These are phyloP conservation scores for Schizosaccharomyces octosporus DNA, from an alignment of 805 yeast genomes.

Conservation along the genomic window DNA sequence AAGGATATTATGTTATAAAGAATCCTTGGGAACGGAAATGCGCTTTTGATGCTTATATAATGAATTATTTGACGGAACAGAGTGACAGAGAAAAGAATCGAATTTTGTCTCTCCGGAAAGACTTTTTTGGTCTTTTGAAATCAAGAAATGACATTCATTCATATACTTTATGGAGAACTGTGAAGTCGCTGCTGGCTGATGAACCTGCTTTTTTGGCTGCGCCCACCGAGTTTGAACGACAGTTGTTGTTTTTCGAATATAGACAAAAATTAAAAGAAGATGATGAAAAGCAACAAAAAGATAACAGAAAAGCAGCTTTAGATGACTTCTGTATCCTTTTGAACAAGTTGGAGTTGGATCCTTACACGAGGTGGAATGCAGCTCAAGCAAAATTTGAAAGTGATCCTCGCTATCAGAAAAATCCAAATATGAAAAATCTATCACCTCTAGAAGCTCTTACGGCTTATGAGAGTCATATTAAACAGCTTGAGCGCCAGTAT, in stretches of 20 bases:
- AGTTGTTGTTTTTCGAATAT: background rate
- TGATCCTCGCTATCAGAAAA: constrained; percentile 8
- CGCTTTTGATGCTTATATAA: constrained; percentile 38
- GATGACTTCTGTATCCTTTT: constrained; percentile 6
- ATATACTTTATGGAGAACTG: constrained; percentile 8
- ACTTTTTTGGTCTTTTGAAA: constrained; percentile 18
- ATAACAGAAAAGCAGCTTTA: constrained; percentile 9
- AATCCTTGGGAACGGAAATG: constrained; percentile 37
- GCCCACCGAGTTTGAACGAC: background rate
- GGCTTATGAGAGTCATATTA: constrained; percentile 22
- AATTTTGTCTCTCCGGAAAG: constrained; percentile 28
- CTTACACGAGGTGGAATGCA: constrained; percentile 18
- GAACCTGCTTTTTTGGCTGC: constrained; percentile 1
- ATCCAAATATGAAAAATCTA: constrained; percentile 11
- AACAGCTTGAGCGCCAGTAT: constrained; percentile 12
- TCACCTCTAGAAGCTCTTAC: constrained; percentile 35
- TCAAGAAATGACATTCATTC: constrained; percentile 4
- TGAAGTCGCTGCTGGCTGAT: background rate
- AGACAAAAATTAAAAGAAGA: background rate
- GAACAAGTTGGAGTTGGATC: constrained; percentile 6
- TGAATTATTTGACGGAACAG: constrained; percentile 8
- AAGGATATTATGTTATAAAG: constrained; percentile 40
- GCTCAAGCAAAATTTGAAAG: constrained; percentile 10
- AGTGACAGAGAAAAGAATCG: constrained; percentile 24
- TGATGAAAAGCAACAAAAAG: constrained; percentile 4